Base-by-base conservation (phyloP, 2,329 filamentous ascomycete species). In the Teratosphaeria zuluensis region DNA sequence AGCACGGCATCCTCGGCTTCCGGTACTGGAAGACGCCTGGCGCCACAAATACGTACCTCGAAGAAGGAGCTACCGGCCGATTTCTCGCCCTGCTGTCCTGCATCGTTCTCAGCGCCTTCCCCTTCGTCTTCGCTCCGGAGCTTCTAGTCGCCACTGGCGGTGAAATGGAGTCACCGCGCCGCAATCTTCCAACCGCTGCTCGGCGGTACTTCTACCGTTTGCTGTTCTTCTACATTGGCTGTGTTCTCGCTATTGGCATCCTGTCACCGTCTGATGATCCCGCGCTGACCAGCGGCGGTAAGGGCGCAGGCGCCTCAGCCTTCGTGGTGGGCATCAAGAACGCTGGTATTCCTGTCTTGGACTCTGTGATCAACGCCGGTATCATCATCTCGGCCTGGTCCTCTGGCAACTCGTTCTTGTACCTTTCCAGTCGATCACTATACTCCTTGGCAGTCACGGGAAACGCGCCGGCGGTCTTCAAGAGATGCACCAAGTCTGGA, bases 311-410 rank as follows among this genome's bases (percentile, higher is more conserved):
- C 7, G 48, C 51, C 8, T 54, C 51, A 5, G 51, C 58, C 21
- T 59, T 59, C 55, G 58, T 59, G 21, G 42, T 59, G 14, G 58
- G 51, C n/a, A 57, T 57, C 64, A 75, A 76, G 58, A 73, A 77
- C 57, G 78, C 76, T 2, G 78, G 79, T 3, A 80, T 81, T 59
- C 73, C 75, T 1, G 80, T 78, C 1, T 78, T 89, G 1, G 82
- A 86, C 65, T 81, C 81, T 61, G 78, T 88, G 64, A 85, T 89
- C 75, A 89, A 89, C 68, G 85, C 80, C 35, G 84, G 82, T 21
- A 82, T 89, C 65, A 75, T 88, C 56, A 84, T 86, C 16, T 86
- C 84, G 5, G 86, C 85, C 1, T 80, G 79, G 73, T 81, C 78
- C 0, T 79, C 80, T 12, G 81, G 78, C 53, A 84, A 83, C 67